Percentiles rank a stretch among this genome's conserved stretches.
Conservation (phyloP, 768 basidiomycete genomes). For the Imleria badia region DNA sequence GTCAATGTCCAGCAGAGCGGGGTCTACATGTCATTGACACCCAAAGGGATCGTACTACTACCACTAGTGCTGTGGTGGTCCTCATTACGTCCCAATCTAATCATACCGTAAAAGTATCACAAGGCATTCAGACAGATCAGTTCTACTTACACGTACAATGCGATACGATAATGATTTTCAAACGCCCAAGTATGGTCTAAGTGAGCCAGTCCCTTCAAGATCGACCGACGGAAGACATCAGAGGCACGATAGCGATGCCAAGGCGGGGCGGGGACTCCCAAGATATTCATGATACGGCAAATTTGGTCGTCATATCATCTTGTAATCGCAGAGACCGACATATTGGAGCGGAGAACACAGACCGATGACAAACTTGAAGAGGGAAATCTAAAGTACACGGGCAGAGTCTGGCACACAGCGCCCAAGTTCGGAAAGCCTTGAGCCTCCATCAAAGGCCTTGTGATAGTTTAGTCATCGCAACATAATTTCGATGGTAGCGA, state of each 20-base stretch:
- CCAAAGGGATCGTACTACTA: neutral
- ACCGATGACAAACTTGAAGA: neutral
- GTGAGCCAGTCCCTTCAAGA: neutral
- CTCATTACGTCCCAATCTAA: neutral
- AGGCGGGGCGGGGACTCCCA: neutral
- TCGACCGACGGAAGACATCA: neutral
- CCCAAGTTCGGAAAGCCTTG: neutral
- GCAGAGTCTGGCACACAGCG: neutral
- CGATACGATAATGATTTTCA: neutral
- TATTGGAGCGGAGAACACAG: neutral
- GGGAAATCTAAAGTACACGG: neutral
- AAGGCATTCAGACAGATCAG: neutral
- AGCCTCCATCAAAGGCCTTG: neutral
- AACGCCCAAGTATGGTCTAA: constrained; percentile 2
- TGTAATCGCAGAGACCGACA: neutral
- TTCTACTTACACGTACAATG: constrained; percentile 1
- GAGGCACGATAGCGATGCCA: neutral
- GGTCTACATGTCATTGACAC: neutral
- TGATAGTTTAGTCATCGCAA: neutral
- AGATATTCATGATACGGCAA: neutral
- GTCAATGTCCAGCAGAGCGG: neutral
- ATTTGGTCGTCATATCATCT: neutral
- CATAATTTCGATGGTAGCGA: neutral
- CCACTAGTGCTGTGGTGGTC: neutral
- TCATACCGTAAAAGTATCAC: neutral